Percentiles rank a stretch among this genome's conserved stretches.
Evolutionary conservation across 306 rosid genomes (phyloP).

Genomic region (Aeschynomene evenia): DNA sequence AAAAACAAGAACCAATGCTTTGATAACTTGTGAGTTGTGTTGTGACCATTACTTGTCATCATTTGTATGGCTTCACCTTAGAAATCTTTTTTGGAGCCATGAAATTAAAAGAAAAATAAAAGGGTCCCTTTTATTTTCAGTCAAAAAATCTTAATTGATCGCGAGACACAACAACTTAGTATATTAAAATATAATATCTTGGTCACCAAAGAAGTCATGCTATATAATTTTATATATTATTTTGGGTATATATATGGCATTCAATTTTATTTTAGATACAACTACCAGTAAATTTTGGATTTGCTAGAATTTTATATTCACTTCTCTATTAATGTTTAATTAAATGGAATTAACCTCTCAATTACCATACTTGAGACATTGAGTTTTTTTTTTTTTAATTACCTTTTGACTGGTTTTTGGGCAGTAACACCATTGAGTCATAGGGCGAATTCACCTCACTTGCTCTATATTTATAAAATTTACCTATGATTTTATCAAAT

Average conservation of each 20-base stretch:
- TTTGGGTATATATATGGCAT: background rate
- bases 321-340: background rate
- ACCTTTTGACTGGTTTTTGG: no score
- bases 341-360: background rate
- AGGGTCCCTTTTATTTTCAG: background rate
- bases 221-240: background rate
- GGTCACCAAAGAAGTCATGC: background rate
- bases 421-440: background rate
- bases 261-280: background rate
- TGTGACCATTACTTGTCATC: constrained; percentile 20
- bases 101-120: background rate
- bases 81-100: background rate
- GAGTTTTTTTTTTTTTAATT: background rate
- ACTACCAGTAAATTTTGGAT: background rate
- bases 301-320: background rate
- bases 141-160: background rate
- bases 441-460: background rate
- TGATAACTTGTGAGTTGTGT: background rate
- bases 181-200: background rate
- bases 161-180: background rate
- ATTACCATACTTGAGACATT: background rate
- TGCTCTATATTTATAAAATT: no score
- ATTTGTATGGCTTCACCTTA: constrained; percentile 21
- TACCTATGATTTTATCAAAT: no score
- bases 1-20: background rate